A percentile compares a stretch with the other conserved stretches of the same genome.
phyloP scores from a whole-genome alignment of 352 stramenopile genomes.

The Globisporangium paddicum region DNA sequence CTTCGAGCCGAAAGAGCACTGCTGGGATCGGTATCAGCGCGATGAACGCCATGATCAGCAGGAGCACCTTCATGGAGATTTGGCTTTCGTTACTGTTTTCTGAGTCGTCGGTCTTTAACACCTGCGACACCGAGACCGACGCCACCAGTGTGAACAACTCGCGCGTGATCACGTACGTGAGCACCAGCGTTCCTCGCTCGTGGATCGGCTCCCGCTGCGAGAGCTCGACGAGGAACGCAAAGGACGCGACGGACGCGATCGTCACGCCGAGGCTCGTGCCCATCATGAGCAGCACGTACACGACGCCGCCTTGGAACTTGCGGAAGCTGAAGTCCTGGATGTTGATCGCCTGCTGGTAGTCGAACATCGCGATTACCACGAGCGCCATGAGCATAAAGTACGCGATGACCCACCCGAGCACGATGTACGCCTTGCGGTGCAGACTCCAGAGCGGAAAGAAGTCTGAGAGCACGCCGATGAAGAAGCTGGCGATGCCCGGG shows the following conservation, averaged over 20 bases:
- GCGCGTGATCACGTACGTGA: constrained; percentile 65
- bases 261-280: constrained; percentile 56
- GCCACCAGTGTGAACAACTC: constrained; percentile 40
- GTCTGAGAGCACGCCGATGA: constrained; percentile 74
- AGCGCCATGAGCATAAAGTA: constrained; percentile 70
- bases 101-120: constrained; percentile 38
- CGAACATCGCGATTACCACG: constrained; percentile 52
- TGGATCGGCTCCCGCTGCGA: constrained; percentile 78
- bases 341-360: constrained; percentile 27
- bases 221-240: constrained; percentile 68
- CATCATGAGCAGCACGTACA: constrained; percentile 78
- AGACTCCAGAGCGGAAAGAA: constrained; percentile 75
- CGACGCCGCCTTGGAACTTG: constrained; percentile 46
- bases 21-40: constrained; percentile 59
- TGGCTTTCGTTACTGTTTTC: constrained; percentile 6
- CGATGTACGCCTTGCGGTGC: constrained; percentile 76
- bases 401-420: constrained; percentile 63
- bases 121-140: constrained; percentile 29
- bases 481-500: constrained; percentile 56
- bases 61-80: constrained; percentile 64
- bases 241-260: constrained; percentile 47
- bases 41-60: constrained; percentile 66
- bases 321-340: constrained; percentile 31
- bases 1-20: constrained; percentile 56
- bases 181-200: constrained; percentile 52